Evolutionary conservation across 805 yeast species (phyloP), one percentile per base, ranked within the genome.

Genomic region (Starmerella gropengiesseri): DNA sequence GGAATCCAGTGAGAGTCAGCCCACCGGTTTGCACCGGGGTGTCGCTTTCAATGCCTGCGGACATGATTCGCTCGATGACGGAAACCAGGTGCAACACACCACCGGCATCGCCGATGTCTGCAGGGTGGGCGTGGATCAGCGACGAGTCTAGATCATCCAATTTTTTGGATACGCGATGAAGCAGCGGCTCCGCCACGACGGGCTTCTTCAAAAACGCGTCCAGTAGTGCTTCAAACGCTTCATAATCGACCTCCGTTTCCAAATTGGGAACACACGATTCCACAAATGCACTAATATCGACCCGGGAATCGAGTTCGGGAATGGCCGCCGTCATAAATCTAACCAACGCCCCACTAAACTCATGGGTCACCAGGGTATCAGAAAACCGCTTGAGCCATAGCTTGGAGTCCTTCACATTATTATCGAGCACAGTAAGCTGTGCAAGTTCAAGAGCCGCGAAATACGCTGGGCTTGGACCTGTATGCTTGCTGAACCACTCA

Each of bases 1-100:
- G 81, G 55, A 82, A 81, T 11, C 52, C 47, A 11, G 48, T 37
- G 11, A 48, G 22, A 14, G 49, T 32, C 8, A 45, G 14, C 8
- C 50, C 46, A 12, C 49, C 44, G 1, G 36, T 25, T 13, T 23
- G 21, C 14, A 21, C 26, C 2, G 39, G 21, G 18, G 40, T 27
- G 11, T 39, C 37, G 20, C 20, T 20, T 11, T 34, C 31, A 5
- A 42, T 7, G 2, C 45, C 50, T 4, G 43, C 31, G 2, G 39
- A 17, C 12, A 44, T 8, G 9, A 48, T 41, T 5, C 28, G n/a
- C 28, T 48, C 50, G 4, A 46, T 22, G 1, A 37, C 37, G 8
- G 42, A 14, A 5, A 48, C 23, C 16, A 46, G 17, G 14, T 46
- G 47, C 19, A 43, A 13, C 2, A 46, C 30, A 7, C 30, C 37